phyloP scores from a whole-genome alignment of 164 flowering plant species.

The Protea cynaroides region DNA sequence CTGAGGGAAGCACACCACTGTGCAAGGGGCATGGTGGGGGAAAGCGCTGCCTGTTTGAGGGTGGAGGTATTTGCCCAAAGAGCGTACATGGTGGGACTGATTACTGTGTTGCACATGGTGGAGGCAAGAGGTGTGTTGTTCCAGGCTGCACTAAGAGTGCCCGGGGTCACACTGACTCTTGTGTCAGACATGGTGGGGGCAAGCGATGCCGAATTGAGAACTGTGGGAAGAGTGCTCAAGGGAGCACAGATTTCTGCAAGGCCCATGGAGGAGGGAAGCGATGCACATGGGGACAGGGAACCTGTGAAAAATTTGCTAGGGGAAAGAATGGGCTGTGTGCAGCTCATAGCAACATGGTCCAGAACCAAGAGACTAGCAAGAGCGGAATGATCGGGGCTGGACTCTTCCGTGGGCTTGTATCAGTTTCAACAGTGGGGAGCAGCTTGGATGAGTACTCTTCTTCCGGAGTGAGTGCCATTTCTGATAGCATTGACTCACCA shows the following conservation, averaged over 20 bases:
- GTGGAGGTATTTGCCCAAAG: not conserved
- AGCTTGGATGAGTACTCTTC: not conserved
- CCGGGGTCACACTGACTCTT: not conserved
- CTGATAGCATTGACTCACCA: not conserved
- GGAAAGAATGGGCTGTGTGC: conserved; percentile 65
- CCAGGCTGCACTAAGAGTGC: not conserved
- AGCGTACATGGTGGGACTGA: not conserved
- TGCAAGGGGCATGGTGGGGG: not conserved
- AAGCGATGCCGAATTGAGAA: not conserved
- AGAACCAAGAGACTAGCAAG: conserved; percentile 20
- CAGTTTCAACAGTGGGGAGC: not conserved
- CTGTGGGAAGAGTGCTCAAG: not conserved
- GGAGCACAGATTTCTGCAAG: not conserved
- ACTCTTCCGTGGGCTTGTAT: not conserved
- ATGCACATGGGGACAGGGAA: not conserved
- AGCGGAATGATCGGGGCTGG: conserved; percentile 10
- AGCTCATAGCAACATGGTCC: conserved; percentile 42
- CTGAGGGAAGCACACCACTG: not conserved
- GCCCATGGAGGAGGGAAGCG: not conserved
- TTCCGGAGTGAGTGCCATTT: not conserved
- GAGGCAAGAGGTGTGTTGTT: not conserved
- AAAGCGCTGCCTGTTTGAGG: not conserved
- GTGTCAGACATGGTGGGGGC: not conserved
- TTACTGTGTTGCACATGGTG: not conserved
- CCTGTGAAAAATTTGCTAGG: conserved; percentile 48